Conservation (phyloP, 1,284 basidiomycete species). For the Malassezia pachydermatis region DNA sequence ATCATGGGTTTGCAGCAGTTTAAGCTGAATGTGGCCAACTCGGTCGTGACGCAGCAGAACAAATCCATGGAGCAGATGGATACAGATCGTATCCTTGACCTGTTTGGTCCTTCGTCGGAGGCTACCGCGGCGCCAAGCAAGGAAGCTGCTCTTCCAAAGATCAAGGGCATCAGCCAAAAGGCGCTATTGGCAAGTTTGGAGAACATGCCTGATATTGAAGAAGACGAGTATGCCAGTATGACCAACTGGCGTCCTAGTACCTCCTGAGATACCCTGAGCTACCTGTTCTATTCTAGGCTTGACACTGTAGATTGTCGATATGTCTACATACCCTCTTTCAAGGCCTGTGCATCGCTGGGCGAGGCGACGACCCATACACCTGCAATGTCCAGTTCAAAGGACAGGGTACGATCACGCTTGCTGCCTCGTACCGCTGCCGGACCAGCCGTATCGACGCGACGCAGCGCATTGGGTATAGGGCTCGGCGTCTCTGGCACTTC, state of each 20-base stretch:
- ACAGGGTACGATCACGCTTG: constrained; percentile 1
- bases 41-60: constrained; percentile 95
- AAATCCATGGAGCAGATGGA: constrained; percentile 87
- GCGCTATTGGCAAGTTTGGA: constrained; percentile 48
- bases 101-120: constrained; percentile 56
- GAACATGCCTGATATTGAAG: constrained; percentile 44
- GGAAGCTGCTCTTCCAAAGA: neutral
- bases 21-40: constrained; percentile 95
- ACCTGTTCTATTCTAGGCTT: too few species aligned
- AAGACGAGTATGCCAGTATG: constrained; percentile 40
- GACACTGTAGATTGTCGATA: too few species aligned
- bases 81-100: constrained; percentile 87
- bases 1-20: constrained; percentile 97
- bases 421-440: constrained; percentile 8
- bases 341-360: constrained; percentile 2
- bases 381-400: constrained; percentile 15
- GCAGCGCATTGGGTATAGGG: neutral
- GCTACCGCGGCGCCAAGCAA: neutral
- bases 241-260: constrained; percentile 23
- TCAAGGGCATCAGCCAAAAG: constrained; percentile 45
- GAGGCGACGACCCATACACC: constrained; percentile 14
- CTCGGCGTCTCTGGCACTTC: neutral
- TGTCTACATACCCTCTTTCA: too few species aligned
- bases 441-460: neutral
- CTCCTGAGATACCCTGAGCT: neutral